Base-by-base conservation (phyloP, 345 rosid genomes). In the Bretschneidera sinensis region DNA sequence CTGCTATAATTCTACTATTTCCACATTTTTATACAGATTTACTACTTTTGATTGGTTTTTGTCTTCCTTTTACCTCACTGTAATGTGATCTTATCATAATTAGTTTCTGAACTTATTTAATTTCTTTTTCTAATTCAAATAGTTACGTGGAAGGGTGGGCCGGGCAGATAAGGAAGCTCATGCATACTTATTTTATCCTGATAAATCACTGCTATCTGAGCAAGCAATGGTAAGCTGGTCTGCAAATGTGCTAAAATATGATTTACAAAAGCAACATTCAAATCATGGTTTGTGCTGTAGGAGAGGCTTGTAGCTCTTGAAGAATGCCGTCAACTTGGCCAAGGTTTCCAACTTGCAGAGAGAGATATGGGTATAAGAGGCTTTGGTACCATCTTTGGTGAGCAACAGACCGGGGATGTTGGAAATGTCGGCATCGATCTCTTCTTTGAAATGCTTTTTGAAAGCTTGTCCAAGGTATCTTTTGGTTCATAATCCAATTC, bases 81-180 rank as follows among this genome's bases (percentile, higher is more conserved):
- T 55, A 23, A 28, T 8, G 3, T 28, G 33, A 28, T 28, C 33
- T 28, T 28, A 39, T 39, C 16, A 39, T 39, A 39, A 39, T 8
- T 62, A 31, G 9, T 60, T 24, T 64, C 19, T 31, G 57, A 47
- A 20, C 24, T 60, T 48, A 22, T 51, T 59, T 19, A 43, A 58
- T 48, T 69, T 39, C 51, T 52, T 45, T 18, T 66, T 60, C 66
- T 59, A 16, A 56, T 74, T 61, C 39, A 58, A n/a, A 72, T 71
- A 92, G 98, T 73, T 89, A 82, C 96, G 97, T 57, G 97, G 98
- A 81, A 84, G 98, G 78, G 98, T 92, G 71, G 97, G 98, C 22
- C 89, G 98, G 48, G 96, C 96, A 14, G 98, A 85, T 78, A 89
- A 83, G 71, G 97, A 92, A 79, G 98, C 98, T 70, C 83, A 84